Base-by-base conservation (phyloP, 1,284 basidiomycete genomes). In the Meripilus lineatus region DNA sequence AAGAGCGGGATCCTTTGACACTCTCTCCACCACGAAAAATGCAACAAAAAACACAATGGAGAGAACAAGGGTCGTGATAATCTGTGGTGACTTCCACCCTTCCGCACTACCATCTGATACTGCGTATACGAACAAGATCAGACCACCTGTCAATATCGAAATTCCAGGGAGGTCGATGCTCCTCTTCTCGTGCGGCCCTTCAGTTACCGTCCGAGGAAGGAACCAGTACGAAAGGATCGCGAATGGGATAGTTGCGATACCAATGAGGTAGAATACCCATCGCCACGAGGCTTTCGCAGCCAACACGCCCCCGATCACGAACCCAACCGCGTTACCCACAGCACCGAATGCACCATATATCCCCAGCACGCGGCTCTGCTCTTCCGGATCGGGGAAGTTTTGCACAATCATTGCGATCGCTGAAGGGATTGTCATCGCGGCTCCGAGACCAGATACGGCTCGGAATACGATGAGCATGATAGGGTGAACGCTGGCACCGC, bases 151-250 rank as follows among this genome's bases (percentile, higher is more conserved):
- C 23, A 42, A 18, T 4, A 64, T 58, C 14, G 70, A 56, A 21
- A 62, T 33, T 7, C 63, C 62, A 5, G 44, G 43, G 4, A 48
- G 26, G 32, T 48, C 47, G 18, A 48, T 21, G 21, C 11, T 45
- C 32, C 42, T 42, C 34, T 50, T 50, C 11, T 42, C 47, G 2
- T n/a, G 28, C 23, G 14, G 34, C 6, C 5, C 10, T 11, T 38
- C 17, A 14, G 58, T 15, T 13, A 4, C 38, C 4, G 26, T 25
- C 18, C 23, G 40, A 6, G 47, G 47, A 3, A 48, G 44, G 65
- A 65, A 3, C 62, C 56, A 64, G 63, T 65, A n/a, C 50, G 58
- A 63, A 63, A 67, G 2, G 57, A 57, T 8, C 56, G 44, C 58
- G 45, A 58, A 65, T 34, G 59, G 46, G 13, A 61, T 44, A 24